Percentiles rank a stretch among this genome's conserved stretches.
These are phyloP conservation scores for Microdochium paspali DNA, from an alignment of 2,329 filamentous ascomycete species.

Conservation along the genomic window DNA sequence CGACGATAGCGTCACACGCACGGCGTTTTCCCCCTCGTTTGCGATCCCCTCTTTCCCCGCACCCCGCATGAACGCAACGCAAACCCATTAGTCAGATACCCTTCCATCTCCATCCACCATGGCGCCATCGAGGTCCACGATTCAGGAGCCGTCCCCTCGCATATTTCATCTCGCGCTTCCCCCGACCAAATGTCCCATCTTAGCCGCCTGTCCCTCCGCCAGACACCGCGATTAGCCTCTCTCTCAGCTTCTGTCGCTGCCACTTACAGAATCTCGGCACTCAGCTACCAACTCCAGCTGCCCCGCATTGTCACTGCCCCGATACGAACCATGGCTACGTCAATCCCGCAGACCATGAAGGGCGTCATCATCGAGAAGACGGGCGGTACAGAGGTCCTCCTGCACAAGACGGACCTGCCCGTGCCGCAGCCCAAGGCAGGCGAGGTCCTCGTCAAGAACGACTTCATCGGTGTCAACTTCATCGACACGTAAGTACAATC, in stretches of 20 bases:
- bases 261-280: not conserved
- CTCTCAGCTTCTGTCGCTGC: not conserved
- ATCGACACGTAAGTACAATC: slow-evolving; percentile 59
- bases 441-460: slow-evolving; percentile 73
- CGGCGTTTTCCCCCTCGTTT: no score
- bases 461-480: slow-evolving; percentile 74
- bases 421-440: slow-evolving; percentile 60
- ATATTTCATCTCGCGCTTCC: not conserved
- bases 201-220: not conserved
- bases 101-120: no score
- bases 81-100: no score
- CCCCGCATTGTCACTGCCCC: not conserved
- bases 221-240: not conserved
- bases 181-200: not conserved
- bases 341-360: slow-evolving; percentile 59
- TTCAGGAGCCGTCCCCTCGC: not conserved
- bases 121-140: not conserved
- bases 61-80: no score
- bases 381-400: slow-evolving; percentile 61
- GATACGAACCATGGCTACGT: slow-evolving; percentile 16
- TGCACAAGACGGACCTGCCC: slow-evolving; percentile 61
- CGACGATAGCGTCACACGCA: no score
- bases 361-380: slow-evolving; percentile 64
- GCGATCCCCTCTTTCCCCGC: no score
- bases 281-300: not conserved